Percentiles rank a stretch among this genome's conserved stretches.
phyloP scores from a whole-genome alignment of 2,329 filamentous ascomycete species.

The Penicillium janthinellum region DNA sequence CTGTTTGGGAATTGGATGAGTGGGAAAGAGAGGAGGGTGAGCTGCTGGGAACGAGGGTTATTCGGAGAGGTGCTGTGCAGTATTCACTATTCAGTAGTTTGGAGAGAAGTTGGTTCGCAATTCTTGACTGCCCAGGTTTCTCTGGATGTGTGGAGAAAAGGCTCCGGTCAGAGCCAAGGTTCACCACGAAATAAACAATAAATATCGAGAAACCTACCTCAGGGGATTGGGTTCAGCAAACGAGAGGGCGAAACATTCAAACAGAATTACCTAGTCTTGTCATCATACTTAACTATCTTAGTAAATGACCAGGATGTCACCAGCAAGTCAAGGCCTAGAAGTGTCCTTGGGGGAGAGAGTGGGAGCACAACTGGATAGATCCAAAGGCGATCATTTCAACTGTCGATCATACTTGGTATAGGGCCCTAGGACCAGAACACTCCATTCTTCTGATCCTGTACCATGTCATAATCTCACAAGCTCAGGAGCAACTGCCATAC shows the following conservation, averaged over 20 bases:
- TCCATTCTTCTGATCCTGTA: background rate
- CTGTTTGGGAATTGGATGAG: background rate
- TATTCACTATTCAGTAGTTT: too few relatives aligned
- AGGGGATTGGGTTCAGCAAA: background rate
- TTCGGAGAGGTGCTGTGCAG: too few relatives aligned
- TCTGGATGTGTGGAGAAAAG: conserved; percentile 2
- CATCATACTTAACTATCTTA: too few relatives aligned
- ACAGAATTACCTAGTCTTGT: background rate
- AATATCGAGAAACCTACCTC: background rate
- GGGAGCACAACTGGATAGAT: background rate
- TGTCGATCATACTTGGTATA: background rate
- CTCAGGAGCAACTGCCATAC: background rate
- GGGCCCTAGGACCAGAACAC: background rate
- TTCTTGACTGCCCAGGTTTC: background rate
- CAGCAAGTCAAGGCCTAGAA: background rate
- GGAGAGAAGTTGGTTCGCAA: too few relatives aligned
- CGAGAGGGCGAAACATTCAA: background rate
- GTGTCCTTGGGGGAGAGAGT: background rate
- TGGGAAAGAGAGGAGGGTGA: background rate
- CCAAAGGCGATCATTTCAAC: background rate
- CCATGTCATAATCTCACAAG: background rate
- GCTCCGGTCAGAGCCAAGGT: conserved; percentile 8
- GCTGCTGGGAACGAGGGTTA: background rate
- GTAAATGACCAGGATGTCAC: background rate
- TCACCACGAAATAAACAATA: background rate